Base-by-base conservation (phyloP, 1,139 yeast species). In the Debaryomycetaceae sp. region DNA sequence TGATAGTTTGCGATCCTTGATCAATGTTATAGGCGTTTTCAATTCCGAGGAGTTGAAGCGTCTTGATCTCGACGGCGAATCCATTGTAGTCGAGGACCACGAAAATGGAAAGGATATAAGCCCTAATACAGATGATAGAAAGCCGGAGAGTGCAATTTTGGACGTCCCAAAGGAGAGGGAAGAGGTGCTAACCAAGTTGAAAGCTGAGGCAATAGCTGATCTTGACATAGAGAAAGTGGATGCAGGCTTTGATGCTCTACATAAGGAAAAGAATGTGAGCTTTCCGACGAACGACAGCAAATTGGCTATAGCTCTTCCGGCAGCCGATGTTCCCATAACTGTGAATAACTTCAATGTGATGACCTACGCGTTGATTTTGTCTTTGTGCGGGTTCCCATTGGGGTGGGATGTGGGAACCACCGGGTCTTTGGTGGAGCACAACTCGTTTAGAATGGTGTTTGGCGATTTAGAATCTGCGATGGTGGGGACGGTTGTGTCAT, bases 401-500 rank as follows among this genome's bases (percentile, higher is more conserved):
- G 72, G 72, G 0, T 67, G 69, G 62, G 72, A 67, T 43, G 60
- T 66, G 31, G 72, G 72, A 8, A 65, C 72, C 8, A 59, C 62
- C 3, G 67, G 66, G 17, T 48, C 53, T 35, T 42, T 61, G 20
- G 48, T 64, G 14, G 51, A 43, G 22, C 45, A 57, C 13, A n/a
- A 6, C 3, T 17, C 22, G 4, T 59, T 59, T 41, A 35, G 23
- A 17, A 34, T 22, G 4, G 34, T 39, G 2, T 41, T 22, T 24
- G 46, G 45, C 5, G 34, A 9, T 17, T 34, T 34, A 23, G 11
- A 34, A n/a, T 40, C 51, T 4, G 11, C 42, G 2, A 34, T 50
- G 40, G 24, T 53, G 1, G 72, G 71, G 1, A 45, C 59, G 4
- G 44, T 65, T 2, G 54, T 65, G 6, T 58, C 69, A 5, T 43